phyloP scores from a whole-genome alignment of 371 early-diverging fungal species.

The Lichtheimia ramosa region DNA sequence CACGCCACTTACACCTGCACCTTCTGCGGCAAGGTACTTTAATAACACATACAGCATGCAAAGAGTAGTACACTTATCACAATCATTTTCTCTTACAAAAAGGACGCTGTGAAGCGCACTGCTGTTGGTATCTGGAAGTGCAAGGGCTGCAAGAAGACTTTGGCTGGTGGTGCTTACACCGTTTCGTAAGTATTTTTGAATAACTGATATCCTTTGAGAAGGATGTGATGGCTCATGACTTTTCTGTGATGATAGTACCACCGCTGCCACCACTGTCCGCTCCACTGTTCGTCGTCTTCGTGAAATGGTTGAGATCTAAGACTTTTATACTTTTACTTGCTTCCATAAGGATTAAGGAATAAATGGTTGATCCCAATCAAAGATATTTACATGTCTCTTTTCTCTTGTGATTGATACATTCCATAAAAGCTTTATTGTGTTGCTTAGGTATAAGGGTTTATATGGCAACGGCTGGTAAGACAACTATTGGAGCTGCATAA shows the following conservation, averaged over 20 bases:
- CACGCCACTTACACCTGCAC: conserved; percentile 99
- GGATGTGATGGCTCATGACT: neutral
- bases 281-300: conserved; percentile 98
- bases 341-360: no score
- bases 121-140: conserved; percentile 99
- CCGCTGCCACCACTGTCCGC: conserved; percentile 92
- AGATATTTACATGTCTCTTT: no score
- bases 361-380: no score
- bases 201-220: neutral
- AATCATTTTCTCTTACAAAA: neutral
- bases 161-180: conserved; percentile 99
- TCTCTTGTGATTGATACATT: no score
- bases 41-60: neutral
- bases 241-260: conserved; percentile 56
- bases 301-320: conserved; percentile 92
- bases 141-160: conserved; percentile 93
- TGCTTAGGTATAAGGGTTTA: no score
- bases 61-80: no score
- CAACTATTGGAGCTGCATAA: no score
- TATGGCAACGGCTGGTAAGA: no score
- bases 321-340: neutral
- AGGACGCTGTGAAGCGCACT: conserved; percentile 94
- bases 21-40: conserved; percentile 95
- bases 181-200: conserved; percentile 51
- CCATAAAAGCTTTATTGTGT: no score